Evolutionary conservation across 495 filamentous ascomycete genomes (phyloP), one percentile per base, ranked within the genome.

Genomic region (Trypethelium eluteriae): DNA sequence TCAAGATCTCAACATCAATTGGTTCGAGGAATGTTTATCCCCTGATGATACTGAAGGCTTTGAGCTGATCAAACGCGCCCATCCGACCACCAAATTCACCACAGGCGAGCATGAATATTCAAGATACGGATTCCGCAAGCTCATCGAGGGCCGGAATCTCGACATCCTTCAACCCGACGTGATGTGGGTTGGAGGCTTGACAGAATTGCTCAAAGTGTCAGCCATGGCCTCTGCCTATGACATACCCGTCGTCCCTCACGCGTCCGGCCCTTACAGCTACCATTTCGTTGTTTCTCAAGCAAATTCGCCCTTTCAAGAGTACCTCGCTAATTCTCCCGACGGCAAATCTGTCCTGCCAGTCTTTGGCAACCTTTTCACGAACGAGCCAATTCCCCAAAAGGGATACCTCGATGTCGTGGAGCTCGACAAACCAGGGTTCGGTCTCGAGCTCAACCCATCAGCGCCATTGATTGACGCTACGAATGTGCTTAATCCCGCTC

Each of bases 61-160:
- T 71, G 87, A 86, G 59, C 85, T 89, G 72, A 84, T 96, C 77
- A 96, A 96, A 80, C 84, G 86, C 50, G 92, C 92, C 3, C 90
- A 95, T 72, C 92, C 92, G 1, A 88, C 86, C n/a, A 78, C 93
- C 74, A 93, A 93, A 76, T 96, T 96, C 80, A 96, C 92, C 39
- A 96, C 92, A 36, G 92, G 92, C 63, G 92, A 96, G 79, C 92
- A 96, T 79, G 92, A 96, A 73, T 96, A 91, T 77, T 93, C 90
- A 18, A 82, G 90, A 71, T 96, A 89, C 74, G 92, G 92, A 10
- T 96, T 96, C 86, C 89, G 92, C 64, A 94, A 95, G 81, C 82
- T 96, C 25, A 89, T 96, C 67, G 91, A 96, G 75, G 89, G 89
- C 62, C 90, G 92, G 66, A 93, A 95, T 74, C 77, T 96, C 64